Evolutionary conservation across 371 early-diverging fungal species (phyloP), one percentile per base, ranked within the genome.

Genomic region (Circinella minor): DNA sequence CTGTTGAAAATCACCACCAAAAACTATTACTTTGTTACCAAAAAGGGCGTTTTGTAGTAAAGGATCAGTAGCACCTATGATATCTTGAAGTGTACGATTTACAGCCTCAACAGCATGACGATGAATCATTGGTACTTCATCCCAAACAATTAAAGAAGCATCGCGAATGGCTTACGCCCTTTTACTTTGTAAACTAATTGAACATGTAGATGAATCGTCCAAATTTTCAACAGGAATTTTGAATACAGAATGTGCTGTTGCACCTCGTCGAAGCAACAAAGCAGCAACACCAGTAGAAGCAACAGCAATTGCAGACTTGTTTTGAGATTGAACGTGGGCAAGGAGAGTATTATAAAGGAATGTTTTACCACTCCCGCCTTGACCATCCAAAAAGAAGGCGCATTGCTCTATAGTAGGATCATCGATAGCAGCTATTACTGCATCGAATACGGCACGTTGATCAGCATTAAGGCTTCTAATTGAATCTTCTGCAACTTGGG

Each of bases 21-120:
- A n/a, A n/a, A 77, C 67, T 3, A 77, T 48, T 1, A 74, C 17
- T 48, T 71, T 68, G 1, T 74, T 74, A 57, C 77, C 78, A 70
- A 81, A 78, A 46, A 74, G 68, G 3, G 67, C 48, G 34, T 60
- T 10, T 34, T 55, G 64, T 5, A 67, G 43, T 8, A 14, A 6
- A 55, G 72, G 69, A 18, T 64, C 36, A 5, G 34, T 37, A 27
- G 6, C 48, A 27, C 60, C 65, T 38, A 73, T 69, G 4, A 78
- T 48, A 46, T 82, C 74, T 14, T 59, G 39, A 0, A 82, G 63
- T 4, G 68, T 51, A 11, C 70, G 27, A 55, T 71, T 67, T 4
- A 79, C 74, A 10, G 78, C 76, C 61, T 79, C 74, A 36, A 77
- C 46, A 4, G 63, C 48, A 68, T 17, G 51, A 39, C 51, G 51